Evolutionary conservation across 2,329 filamentous ascomycete species (phyloP).

Genomic region (Sporothrix dimorphospora): DNA sequence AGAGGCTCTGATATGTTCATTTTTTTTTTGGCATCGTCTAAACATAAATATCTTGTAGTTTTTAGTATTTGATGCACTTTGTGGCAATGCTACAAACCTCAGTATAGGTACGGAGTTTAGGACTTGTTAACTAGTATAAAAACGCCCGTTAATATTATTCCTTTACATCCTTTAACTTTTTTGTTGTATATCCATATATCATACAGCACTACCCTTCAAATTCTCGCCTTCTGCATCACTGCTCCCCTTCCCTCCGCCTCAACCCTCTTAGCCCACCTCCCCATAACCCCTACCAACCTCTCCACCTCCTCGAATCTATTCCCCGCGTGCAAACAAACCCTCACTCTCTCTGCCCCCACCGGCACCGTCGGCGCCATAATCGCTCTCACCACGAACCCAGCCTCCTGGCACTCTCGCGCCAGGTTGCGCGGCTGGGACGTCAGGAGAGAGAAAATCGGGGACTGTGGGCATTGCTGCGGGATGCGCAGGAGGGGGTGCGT

Average conservation of each 20-base stretch:
- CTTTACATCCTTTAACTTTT: too few relatives aligned
- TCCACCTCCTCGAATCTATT: conserved; percentile 3
- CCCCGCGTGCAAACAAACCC: conserved; percentile 46
- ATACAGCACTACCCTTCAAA: neutral
- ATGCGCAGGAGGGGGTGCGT: neutral
- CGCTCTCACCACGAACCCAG: conserved; percentile 63
- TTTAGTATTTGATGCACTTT: too few relatives aligned
- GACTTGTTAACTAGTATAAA: too few relatives aligned
- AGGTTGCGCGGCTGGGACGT: conserved; percentile 61
- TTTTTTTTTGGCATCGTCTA: too few relatives aligned
- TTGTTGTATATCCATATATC: too few relatives aligned
- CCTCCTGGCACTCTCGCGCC: conserved; percentile 61
- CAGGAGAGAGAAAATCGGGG: conserved; percentile 39
- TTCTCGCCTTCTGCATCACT: neutral
- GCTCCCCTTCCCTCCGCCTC: neutral
- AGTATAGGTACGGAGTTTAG: too few relatives aligned
- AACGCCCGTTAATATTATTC: too few relatives aligned
- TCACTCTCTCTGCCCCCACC: conserved; percentile 62
- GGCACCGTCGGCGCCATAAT: conserved; percentile 73
- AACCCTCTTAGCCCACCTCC: neutral
- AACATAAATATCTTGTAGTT: too few relatives aligned
- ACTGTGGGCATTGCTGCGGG: neutral
- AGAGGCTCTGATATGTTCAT: too few relatives aligned
- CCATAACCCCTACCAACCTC: neutral
- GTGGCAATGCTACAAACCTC: too few relatives aligned